Evolutionary conservation across 164 flowering plant species (phyloP).

Genomic region (Macadamia integrifolia): DNA sequence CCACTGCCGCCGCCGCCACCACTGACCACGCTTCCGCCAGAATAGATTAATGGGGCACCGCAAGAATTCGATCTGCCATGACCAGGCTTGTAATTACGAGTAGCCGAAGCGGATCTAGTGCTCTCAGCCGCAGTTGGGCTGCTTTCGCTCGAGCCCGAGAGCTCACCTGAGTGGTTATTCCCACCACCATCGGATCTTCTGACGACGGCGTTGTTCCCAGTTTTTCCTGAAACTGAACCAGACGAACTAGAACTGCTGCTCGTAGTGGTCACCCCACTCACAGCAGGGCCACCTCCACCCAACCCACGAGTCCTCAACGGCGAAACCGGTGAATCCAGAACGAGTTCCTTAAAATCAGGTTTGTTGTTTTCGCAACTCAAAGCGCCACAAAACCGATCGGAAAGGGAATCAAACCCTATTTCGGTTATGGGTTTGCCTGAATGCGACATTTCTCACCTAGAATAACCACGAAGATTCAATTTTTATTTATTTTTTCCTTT

Average conservation of each 20-base stretch:
- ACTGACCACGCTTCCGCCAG: conserved; percentile 24
- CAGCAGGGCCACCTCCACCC: conserved; percentile 10
- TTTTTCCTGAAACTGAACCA: conserved; percentile 41
- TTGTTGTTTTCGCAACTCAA: conserved; percentile 41
- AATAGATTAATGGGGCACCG: conserved; percentile 43
- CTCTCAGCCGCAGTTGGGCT: conserved; percentile 30
- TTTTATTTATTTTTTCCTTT: not conserved
- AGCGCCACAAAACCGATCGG: conserved; percentile 45
- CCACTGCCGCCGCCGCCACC: conserved; percentile 11
- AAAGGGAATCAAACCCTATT: conserved; percentile 23
- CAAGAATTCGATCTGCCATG: conserved; percentile 51
- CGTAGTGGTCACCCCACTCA: conserved; percentile 32
- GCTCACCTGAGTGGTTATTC: conserved; percentile 51
- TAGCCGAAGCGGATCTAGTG: conserved; percentile 25
- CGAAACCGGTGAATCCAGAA: conserved; percentile 87
- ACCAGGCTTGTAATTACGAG: conserved; percentile 27
- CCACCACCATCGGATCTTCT: conserved; percentile 19
- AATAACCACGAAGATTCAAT: not conserved
- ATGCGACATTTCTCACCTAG: conserved; percentile 37
- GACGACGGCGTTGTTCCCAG: conserved; percentile 10
- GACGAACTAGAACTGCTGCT: conserved; percentile 70
- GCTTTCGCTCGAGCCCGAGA: conserved; percentile 32
- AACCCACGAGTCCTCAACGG: conserved; percentile 35
- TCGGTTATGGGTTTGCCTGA: conserved; percentile 29
- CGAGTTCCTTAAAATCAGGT: conserved; percentile 74